phyloP scores from a whole-genome alignment of 2,329 filamentous ascomycete genomes.

The Penicillium sp. region DNA sequence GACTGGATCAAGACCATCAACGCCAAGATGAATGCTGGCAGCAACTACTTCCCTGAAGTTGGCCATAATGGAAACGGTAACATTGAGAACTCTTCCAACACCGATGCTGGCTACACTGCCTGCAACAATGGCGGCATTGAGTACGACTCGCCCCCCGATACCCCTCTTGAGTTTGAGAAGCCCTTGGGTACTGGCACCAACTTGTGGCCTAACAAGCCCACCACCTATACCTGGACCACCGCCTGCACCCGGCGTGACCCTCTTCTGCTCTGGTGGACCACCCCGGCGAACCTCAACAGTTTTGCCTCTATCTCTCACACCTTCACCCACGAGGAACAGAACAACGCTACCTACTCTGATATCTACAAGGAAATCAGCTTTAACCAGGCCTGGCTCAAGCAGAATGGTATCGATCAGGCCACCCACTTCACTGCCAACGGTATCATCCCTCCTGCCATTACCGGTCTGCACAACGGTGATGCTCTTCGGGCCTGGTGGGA shows the following conservation, averaged over 20 bases:
- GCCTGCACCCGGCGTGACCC: conserved; percentile 54
- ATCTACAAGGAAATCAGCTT: conserved; percentile 60
- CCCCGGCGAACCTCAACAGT: conserved; percentile 52
- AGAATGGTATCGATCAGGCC: conserved; percentile 53
- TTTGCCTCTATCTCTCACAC: conserved; percentile 65
- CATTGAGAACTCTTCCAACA: conserved; percentile 42
- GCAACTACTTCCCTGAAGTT: conserved; percentile 56
- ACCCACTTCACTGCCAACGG: conserved; percentile 55
- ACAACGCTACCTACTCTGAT: conserved; percentile 63
- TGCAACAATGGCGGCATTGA: conserved; percentile 48
- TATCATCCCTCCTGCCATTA: conserved; percentile 65
- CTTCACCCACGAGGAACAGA: conserved; percentile 61
- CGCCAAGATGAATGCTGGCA: conserved; percentile 54
- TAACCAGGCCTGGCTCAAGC: conserved; percentile 61
- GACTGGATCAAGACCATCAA: conserved; percentile 46
- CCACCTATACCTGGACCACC: conserved; percentile 52
- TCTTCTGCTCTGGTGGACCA: conserved; percentile 58
- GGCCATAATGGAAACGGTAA: conserved; percentile 61
- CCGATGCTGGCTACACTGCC: conserved; percentile 19
- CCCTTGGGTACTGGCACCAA: conserved; percentile 54
- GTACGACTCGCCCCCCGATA: conserved; percentile 49
- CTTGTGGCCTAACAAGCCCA: conserved; percentile 51
- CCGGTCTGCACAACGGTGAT: conserved; percentile 66
- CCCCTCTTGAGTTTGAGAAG: conserved; percentile 53
- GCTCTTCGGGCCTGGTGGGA: conserved; percentile 61